A percentile compares a stretch with the other conserved stretches of the same genome.
These are phyloP conservation scores for Karstenula rhodostoma DNA, from an alignment of 2,329 filamentous ascomycete genomes.

Conservation along the genomic window DNA sequence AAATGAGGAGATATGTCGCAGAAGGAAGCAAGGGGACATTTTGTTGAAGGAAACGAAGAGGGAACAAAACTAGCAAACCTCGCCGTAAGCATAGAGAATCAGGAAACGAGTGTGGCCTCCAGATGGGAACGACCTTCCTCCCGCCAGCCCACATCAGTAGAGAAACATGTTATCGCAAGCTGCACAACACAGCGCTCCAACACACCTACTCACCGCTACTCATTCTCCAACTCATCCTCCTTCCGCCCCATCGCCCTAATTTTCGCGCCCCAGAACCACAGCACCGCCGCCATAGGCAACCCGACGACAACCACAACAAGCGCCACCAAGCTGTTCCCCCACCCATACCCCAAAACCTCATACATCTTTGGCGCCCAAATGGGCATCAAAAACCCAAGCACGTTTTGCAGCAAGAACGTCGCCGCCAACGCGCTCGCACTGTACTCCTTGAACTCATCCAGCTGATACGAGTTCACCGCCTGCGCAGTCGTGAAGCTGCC, in stretches of 20 bases:
- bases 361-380: slow-evolving; percentile 48
- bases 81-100: too few relatives aligned
- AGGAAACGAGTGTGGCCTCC: too few relatives aligned
- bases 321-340: slow-evolving; percentile 35
- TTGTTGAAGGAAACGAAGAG: too few relatives aligned
- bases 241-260: not conserved
- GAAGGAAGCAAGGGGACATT: too few relatives aligned
- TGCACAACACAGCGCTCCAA: not conserved
- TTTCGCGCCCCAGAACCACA: slow-evolving; percentile 5
- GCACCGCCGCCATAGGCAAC: not conserved
- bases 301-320: not conserved
- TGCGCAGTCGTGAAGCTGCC: slow-evolving; percentile 12
- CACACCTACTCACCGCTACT: not conserved
- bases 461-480: slow-evolving; percentile 65
- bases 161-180: too few relatives aligned
- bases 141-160: not conserved
- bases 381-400: slow-evolving; percentile 41
- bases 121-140: too few relatives aligned
- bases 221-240: not conserved
- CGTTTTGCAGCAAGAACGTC: slow-evolving; percentile 23
- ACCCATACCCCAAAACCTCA: slow-evolving; percentile 44
- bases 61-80: too few relatives aligned
- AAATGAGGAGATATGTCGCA: too few relatives aligned
- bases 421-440: slow-evolving; percentile 11
- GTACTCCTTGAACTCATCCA: slow-evolving; percentile 35